These are phyloP conservation scores for Alliaria petiolata DNA, from an alignment of 345 rosid species.

Conservation along the genomic window DNA sequence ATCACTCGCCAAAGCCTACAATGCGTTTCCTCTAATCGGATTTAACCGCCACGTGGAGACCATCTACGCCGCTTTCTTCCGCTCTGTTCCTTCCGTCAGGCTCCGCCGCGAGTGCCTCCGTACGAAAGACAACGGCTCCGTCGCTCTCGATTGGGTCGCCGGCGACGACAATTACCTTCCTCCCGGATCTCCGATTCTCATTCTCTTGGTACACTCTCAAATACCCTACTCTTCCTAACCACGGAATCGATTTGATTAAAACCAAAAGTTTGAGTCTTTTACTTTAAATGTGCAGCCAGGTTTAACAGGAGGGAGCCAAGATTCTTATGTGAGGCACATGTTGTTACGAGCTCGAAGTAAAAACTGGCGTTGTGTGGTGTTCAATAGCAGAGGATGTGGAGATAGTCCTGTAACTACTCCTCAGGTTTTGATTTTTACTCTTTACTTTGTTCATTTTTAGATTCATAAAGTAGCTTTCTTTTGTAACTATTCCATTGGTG, in stretches of 20 bases:
- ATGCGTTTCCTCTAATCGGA: slow-evolving; percentile 47
- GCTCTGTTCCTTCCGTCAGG: slow-evolving; percentile 36
- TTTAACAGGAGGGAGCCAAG: slow-evolving; percentile 82
- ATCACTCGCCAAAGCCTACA: slow-evolving; percentile 45
- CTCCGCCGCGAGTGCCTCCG: slow-evolving; percentile 52
- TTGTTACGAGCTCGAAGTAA: slow-evolving; percentile 53
- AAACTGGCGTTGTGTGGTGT: slow-evolving; percentile 90
- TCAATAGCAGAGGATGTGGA: slow-evolving; percentile 88
- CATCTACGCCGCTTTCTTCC: slow-evolving; percentile 45
- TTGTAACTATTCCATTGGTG: background rate
- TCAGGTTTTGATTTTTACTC: slow-evolving; percentile 42
- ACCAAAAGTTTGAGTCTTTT: background rate
- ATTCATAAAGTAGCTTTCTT: background rate
- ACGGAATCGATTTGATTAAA: background rate
- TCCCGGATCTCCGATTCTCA: slow-evolving; percentile 63
- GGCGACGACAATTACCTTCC: slow-evolving; percentile 42
- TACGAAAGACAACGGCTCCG: slow-evolving; percentile 41
- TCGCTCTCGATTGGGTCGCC: slow-evolving; percentile 49
- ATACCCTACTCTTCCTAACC: background rate
- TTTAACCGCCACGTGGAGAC: slow-evolving; percentile 47
- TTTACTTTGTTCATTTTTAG: background rate
- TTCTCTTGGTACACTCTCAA: slow-evolving; percentile 55
- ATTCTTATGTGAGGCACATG: slow-evolving; percentile 83
- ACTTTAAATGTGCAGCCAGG: slow-evolving; percentile 57
- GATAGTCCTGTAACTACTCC: slow-evolving; percentile 80